phyloP scores from a whole-genome alignment of 768 basidiomycete species.

The Nidularia sp. region DNA sequence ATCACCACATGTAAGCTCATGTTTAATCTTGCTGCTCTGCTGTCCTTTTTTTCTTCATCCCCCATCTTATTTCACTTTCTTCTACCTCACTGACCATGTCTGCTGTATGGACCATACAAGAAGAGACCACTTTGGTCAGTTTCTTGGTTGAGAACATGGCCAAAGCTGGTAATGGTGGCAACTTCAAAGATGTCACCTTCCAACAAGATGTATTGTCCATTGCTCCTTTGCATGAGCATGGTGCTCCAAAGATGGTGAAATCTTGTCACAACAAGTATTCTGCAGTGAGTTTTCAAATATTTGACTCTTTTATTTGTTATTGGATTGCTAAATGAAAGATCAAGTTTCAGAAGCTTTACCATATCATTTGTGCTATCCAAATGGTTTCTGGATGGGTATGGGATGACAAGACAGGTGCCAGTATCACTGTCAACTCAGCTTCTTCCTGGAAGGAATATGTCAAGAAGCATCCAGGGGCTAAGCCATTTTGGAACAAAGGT shows the following conservation, averaged over 20 bases:
- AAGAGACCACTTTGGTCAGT: constrained; percentile 10
- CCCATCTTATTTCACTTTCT: too few species aligned
- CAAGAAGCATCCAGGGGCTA: constrained; percentile 12
- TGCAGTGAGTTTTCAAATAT: constrained; percentile 3
- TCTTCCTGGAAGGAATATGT: constrained; percentile 16
- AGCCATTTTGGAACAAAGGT: constrained; percentile 16
- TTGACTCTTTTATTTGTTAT: constrained; percentile 1
- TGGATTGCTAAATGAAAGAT: background rate
- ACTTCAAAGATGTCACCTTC: constrained; percentile 14
- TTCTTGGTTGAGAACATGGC: constrained; percentile 15
- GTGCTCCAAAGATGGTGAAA: constrained; percentile 8
- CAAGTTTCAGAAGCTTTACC: constrained; percentile 8
- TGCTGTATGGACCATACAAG: too few species aligned
- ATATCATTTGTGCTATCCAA: constrained; percentile 1
- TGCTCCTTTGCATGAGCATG: constrained; percentile 1
- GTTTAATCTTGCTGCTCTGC: too few species aligned
- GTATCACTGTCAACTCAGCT: constrained; percentile 1
- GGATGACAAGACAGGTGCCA: constrained; percentile 2
- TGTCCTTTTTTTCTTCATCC: too few species aligned
- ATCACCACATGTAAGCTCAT: too few species aligned
- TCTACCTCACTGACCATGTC: too few species aligned
- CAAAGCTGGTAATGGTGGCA: constrained; percentile 18
- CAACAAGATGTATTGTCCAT: constrained; percentile 2
- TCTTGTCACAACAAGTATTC: constrained; percentile 9
- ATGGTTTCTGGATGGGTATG: constrained; percentile 6